These are phyloP conservation scores for Biscutella laevigata DNA, from an alignment of 441 rosid genomes.

Conservation along the genomic window DNA sequence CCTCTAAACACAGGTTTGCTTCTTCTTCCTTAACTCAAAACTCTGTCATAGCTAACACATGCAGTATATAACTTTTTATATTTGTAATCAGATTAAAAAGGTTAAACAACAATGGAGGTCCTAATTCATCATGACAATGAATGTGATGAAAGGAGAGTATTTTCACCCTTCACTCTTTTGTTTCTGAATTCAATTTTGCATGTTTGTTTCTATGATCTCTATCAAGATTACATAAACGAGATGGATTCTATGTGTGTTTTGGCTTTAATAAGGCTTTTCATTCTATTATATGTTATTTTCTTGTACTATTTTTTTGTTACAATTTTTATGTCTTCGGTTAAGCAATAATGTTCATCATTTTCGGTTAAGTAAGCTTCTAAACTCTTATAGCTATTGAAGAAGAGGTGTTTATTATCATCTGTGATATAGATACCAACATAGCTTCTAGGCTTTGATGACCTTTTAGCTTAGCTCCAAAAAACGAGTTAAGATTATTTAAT, in stretches of 20 bases:
- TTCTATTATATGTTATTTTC: too few relatives aligned
- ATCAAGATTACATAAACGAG: background rate
- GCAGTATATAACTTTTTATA: too few relatives aligned
- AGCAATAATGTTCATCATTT: too few relatives aligned
- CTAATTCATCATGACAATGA: slow-evolving; percentile 2
- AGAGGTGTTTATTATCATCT: slow-evolving; percentile 8
- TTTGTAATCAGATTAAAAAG: too few relatives aligned
- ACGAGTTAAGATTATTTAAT: slow-evolving; percentile 6
- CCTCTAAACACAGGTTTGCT: slow-evolving; percentile 17
- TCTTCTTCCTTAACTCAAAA: background rate
- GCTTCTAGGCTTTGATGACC: slow-evolving; percentile 17
- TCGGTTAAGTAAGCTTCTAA: too few relatives aligned
- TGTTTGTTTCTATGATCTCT: background rate
- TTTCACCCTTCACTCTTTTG: too few relatives aligned
- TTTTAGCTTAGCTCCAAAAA: slow-evolving; percentile 18
- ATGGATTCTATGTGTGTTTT: slow-evolving; percentile 12
- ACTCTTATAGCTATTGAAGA: slow-evolving; percentile 4
- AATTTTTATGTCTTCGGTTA: background rate
- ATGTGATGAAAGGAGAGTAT: slow-evolving; percentile 15
- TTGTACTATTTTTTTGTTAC: background rate
- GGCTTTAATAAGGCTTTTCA: slow-evolving; percentile 1
- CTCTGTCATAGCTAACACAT: background rate
- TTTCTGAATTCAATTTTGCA: slow-evolving; percentile 20
- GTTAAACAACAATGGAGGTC: slow-evolving; percentile 20
- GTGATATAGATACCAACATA: slow-evolving; percentile 3